These are phyloP conservation scores for Dicorynia guianensis DNA, from an alignment of 306 rosid genomes.

Conservation along the genomic window DNA sequence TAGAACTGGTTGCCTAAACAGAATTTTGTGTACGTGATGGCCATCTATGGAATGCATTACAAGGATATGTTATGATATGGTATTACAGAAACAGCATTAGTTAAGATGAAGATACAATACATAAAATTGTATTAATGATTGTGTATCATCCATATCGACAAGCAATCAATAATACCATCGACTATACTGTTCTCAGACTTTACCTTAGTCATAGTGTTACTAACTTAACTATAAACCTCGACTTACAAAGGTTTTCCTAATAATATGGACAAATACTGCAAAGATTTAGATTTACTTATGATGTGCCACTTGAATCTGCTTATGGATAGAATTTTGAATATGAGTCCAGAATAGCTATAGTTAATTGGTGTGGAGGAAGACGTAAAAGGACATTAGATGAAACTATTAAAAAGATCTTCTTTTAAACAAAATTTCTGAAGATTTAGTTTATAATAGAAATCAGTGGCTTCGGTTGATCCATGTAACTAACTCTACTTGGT, in stretches of 20 bases:
- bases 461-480: too few relatives aligned
- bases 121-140: too few relatives aligned
- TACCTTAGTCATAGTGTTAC: too few relatives aligned
- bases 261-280: neutral
- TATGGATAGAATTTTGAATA: slow-evolving; percentile 3
- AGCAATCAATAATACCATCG: neutral
- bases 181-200: neutral
- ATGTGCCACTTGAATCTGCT: slow-evolving; percentile 4
- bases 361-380: too few relatives aligned
- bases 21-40: neutral
- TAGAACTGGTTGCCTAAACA: neutral
- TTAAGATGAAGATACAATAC: neutral
- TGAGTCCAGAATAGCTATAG: too few relatives aligned
- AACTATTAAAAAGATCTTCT: too few relatives aligned
- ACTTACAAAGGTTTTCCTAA: neutral
- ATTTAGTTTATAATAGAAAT: too few relatives aligned
- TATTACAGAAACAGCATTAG: neutral
- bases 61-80: slow-evolving; percentile 6
- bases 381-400: too few relatives aligned
- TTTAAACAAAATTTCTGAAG: too few relatives aligned
- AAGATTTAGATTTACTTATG: slow-evolving; percentile 7
- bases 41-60: too few relatives aligned
- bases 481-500: too few relatives aligned
- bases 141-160: neutral
- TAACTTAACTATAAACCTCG: neutral